Percentiles rank a stretch among this genome's conserved stretches.
Evolutionary conservation across 495 filamentous ascomycete species (phyloP).

Genomic region (Xylaria grammica): DNA sequence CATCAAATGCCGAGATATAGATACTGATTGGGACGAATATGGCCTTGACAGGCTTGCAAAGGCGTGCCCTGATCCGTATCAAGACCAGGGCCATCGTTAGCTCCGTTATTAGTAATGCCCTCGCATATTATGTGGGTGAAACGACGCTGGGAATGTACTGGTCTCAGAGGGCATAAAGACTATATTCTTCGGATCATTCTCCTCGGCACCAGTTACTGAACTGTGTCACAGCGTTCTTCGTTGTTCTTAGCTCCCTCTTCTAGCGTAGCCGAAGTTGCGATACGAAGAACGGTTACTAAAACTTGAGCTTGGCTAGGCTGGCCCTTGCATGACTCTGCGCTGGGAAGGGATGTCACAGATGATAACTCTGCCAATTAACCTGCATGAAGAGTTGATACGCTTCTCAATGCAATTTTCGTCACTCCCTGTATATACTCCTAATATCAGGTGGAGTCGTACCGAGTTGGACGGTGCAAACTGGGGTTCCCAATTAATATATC

Average conservation of each 20-base stretch:
- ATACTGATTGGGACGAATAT: conserved; percentile 14
- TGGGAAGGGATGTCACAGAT: neutral
- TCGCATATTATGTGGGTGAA: conserved; percentile 2
- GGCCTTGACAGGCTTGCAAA: conserved; percentile 14
- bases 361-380: neutral
- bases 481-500: too few species aligned
- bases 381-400: neutral
- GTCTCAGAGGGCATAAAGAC: neutral
- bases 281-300: too few species aligned
- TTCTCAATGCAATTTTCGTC: neutral
- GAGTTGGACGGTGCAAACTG: neutral
- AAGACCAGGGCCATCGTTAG: conserved; percentile 2
- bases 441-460: neutral
- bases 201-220: neutral
- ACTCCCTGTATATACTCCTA: neutral
- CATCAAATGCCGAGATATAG: neutral
- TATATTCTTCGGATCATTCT: neutral
- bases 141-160: neutral
- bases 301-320: too few species aligned
- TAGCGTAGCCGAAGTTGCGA: neutral
- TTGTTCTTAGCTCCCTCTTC: neutral
- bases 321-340: neutral
- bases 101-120: neutral
- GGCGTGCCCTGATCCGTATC: neutral
- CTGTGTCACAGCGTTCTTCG: neutral